phyloP scores from a whole-genome alignment of 495 filamentous ascomycete species.

The Lepidopterella palustris region DNA sequence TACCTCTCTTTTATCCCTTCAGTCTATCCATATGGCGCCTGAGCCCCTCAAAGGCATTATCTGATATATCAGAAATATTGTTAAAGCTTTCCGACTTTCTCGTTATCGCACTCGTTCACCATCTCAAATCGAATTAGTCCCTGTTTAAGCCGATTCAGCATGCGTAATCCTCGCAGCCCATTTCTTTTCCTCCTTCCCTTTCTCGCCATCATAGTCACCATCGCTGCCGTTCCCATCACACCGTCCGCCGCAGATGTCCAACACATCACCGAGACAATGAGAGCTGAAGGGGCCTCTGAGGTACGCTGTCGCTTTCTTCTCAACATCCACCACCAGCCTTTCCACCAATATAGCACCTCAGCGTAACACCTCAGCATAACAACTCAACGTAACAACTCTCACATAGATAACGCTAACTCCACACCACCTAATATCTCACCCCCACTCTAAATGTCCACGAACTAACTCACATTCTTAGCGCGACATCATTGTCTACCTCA shows the following conservation, averaged over 20 bases:
- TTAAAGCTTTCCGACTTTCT: constrained; percentile 1
- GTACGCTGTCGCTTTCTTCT: constrained; percentile 1
- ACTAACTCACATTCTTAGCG: constrained; percentile 11
- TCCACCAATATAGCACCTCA: no score
- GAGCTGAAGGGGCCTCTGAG: constrained; percentile 16
- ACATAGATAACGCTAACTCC: no score
- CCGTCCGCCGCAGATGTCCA: constrained; percentile 17
- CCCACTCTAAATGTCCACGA: no score
- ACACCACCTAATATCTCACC: no score
- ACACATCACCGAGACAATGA: constrained; percentile 14
- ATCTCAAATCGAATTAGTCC: constrained; percentile 9
- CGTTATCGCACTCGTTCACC: neutral
- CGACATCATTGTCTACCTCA: constrained; percentile 10
- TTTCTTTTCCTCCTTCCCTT: neutral
- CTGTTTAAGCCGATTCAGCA: neutral
- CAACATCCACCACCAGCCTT: no score
- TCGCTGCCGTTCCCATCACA: constrained; percentile 16
- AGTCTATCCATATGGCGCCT: constrained; percentile 4
- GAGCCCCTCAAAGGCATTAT: constrained; percentile 11
- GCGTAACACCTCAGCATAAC: no score
- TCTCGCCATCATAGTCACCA: constrained; percentile 4
- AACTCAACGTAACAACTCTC: no score
- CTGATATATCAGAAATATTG: constrained; percentile 7
- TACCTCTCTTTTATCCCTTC: neutral
- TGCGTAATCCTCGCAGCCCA: neutral